phyloP scores from a whole-genome alignment of 495 filamentous ascomycete genomes.

The Aspergillus mulundensis region DNA sequence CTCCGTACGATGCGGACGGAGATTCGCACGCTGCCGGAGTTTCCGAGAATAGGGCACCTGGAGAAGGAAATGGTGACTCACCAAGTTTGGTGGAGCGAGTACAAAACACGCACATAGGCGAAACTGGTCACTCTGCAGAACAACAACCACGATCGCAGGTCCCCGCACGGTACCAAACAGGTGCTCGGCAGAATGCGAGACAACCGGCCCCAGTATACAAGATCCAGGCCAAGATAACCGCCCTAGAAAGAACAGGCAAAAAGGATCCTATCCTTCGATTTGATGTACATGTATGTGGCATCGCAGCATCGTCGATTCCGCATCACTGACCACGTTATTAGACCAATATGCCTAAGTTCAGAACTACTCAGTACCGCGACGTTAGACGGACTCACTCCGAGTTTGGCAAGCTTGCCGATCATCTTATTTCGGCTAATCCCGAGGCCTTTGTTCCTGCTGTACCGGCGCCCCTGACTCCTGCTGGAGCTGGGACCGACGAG shows the following conservation, averaged over 20 bases:
- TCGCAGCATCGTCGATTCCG: background rate
- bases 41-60: background rate
- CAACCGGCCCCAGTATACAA: constrained; percentile 65
- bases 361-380: constrained; percentile 96
- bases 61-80: constrained; percentile 22
- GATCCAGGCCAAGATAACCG: constrained; percentile 90
- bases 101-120: constrained; percentile 40
- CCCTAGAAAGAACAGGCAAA: constrained; percentile 83
- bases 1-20: constrained; percentile 37
- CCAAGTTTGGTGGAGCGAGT: constrained; percentile 43
- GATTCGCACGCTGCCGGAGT: constrained; percentile 24
- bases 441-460: constrained; percentile 98
- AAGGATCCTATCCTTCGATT: constrained; percentile 95
- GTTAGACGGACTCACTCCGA: constrained; percentile 93
- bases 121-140: constrained; percentile 34
- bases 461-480: constrained; percentile 83
- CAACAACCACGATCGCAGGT: constrained; percentile 49
- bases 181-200: constrained; percentile 37
- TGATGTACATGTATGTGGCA: constrained; percentile 81
- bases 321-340: constrained; percentile 31
- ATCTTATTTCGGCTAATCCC: constrained; percentile 91
- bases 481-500: constrained; percentile 94
- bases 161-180: constrained; percentile 47
- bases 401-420: constrained; percentile 90
- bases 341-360: constrained; percentile 97